phyloP scores from a whole-genome alignment of 192 early-diverging fungal species.

The Martensiomyces pterosporus region DNA sequence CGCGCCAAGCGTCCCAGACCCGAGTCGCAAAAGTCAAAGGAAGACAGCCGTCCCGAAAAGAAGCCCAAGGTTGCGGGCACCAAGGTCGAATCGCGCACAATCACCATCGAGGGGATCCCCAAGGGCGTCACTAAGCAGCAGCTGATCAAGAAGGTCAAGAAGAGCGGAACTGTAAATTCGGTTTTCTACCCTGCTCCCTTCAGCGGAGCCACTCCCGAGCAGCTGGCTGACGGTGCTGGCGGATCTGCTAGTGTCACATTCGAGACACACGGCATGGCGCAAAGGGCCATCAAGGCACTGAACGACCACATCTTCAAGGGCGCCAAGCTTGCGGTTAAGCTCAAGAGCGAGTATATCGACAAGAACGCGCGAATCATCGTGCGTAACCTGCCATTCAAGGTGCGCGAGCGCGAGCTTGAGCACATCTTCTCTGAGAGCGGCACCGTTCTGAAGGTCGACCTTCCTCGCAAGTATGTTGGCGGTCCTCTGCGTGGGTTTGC shows the following conservation, averaged over 20 bases:
- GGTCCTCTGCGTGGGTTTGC: constrained; percentile 84
- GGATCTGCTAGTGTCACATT: constrained; percentile 42
- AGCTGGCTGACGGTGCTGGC: constrained; percentile 42
- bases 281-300: constrained; percentile 57
- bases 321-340: constrained; percentile 49
- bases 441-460: constrained; percentile 61
- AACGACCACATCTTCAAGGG: constrained; percentile 77
- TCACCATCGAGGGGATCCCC: constrained; percentile 53
- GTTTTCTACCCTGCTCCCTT: constrained; percentile 58
- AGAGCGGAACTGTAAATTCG: constrained; percentile 53
- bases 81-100: constrained; percentile 22
- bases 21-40: constrained; percentile 7
- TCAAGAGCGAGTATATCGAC: constrained; percentile 47
- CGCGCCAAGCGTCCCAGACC: constrained; percentile 9
- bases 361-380: constrained; percentile 79
- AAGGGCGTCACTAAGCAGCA: constrained; percentile 67
- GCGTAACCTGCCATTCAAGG: constrained; percentile 79
- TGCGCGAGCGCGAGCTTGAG: constrained; percentile 61
- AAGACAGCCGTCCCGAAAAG: constrained; percentile 11
- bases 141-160: constrained; percentile 65
- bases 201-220: constrained; percentile 31
- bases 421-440: constrained; percentile 65
- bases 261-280: constrained; percentile 32
- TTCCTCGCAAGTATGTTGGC: constrained; percentile 70
- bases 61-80: constrained; percentile 21